Evolutionary conservation across 805 yeast genomes (phyloP).

Genomic region (Torulaspora quercuum): DNA sequence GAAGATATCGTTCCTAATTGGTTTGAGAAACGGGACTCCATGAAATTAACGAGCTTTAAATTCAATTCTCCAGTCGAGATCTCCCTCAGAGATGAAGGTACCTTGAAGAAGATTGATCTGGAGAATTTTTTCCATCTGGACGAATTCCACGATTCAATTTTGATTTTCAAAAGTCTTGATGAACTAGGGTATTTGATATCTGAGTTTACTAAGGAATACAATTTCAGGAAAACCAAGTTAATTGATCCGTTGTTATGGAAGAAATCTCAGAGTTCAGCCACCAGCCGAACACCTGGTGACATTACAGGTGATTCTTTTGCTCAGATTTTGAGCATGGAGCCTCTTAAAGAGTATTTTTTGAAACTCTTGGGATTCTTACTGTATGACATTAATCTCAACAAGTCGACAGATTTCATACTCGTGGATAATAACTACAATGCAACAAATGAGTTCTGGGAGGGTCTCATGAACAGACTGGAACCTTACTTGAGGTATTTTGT

Average conservation of each 20-base stretch:
- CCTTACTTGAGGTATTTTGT: constrained; percentile 54
- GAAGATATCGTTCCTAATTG: constrained; percentile 52
- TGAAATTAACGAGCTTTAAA: constrained; percentile 49
- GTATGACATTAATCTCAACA: constrained; percentile 65
- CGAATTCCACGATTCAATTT: constrained; percentile 76
- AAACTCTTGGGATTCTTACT: constrained; percentile 73
- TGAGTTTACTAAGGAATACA: constrained; percentile 67
- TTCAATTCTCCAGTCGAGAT: constrained; percentile 85
- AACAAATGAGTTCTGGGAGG: constrained; percentile 72
- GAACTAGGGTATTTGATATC: constrained; percentile 57
- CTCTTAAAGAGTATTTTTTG: constrained; percentile 51
- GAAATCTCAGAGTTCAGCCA: constrained; percentile 21
- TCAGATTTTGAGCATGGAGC: constrained; percentile 21
- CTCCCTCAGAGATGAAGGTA: constrained; percentile 62
- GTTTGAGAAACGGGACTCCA: constrained; percentile 56
- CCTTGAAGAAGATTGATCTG: constrained; percentile 38
- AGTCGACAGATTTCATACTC: constrained; percentile 60
- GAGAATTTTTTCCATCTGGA: constrained; percentile 51
- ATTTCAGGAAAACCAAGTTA: constrained; percentile 64
- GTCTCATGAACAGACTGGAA: constrained; percentile 54
- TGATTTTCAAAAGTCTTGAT: constrained; percentile 74
- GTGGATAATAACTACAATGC: constrained; percentile 52
- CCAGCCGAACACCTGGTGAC: constrained; percentile 24
- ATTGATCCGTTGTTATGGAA: constrained; percentile 61
- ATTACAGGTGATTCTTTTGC: constrained; percentile 34